A percentile compares a stretch with the other conserved stretches of the same genome.
These are phyloP conservation scores for Xylaria sp. DNA, from an alignment of 2,329 filamentous ascomycete genomes.

Conservation along the genomic window DNA sequence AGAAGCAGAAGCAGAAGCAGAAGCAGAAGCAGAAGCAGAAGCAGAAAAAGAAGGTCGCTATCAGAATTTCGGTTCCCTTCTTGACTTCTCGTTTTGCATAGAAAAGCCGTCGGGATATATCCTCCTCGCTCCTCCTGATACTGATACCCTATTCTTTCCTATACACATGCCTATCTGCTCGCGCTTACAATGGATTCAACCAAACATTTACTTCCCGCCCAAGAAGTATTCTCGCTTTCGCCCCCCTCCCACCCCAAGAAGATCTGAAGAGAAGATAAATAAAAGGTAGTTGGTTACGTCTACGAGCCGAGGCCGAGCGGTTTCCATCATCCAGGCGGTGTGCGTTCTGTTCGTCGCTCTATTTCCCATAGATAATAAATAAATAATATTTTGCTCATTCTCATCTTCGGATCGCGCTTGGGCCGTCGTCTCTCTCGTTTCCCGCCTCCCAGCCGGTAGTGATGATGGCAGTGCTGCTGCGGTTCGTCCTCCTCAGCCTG, in stretches of 20 bases:
- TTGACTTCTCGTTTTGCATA: not conserved
- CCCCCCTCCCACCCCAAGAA: not conserved
- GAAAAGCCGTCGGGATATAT: conserved; percentile 24
- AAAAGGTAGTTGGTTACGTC: not conserved
- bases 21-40: not conserved
- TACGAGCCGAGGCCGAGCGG: not conserved
- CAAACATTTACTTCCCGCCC: conserved; percentile 1
- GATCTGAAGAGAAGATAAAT: not conserved
- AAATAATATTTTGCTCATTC: not conserved
- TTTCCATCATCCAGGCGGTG: not conserved
- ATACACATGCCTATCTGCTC: not conserved
- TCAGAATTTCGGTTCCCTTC: not conserved
- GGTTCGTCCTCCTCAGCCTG: conserved; percentile 6
- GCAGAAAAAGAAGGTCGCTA: not conserved
- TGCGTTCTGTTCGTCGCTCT: not conserved
- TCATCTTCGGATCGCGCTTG: not conserved
- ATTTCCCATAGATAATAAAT: not conserved
- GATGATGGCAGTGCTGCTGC: conserved; percentile 6
- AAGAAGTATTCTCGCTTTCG: not conserved
- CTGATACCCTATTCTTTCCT: not conserved
- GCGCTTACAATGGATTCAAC: conserved; percentile 15
- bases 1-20: not conserved
- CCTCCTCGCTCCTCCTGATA: conserved; percentile 8
- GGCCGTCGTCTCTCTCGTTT: conserved; percentile 5
- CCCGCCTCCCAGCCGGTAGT: conserved; percentile 14